Conservation (phyloP, 2,329 filamentous ascomycete genomes). For the Colletotrichum aenigma region DNA sequence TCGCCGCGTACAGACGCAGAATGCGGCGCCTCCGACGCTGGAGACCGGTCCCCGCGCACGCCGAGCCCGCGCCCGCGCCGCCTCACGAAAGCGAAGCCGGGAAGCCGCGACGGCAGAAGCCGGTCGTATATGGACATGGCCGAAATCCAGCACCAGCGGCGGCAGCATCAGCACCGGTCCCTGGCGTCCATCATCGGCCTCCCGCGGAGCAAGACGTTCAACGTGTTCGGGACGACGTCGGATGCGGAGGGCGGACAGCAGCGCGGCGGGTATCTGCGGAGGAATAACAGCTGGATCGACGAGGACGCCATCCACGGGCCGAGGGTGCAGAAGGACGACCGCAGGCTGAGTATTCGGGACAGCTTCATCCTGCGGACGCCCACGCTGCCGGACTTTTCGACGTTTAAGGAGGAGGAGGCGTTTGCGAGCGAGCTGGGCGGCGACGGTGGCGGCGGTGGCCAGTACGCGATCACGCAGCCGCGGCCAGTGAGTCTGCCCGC, state of each 20-base stretch:
- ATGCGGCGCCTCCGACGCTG: background rate
- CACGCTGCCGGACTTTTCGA: constrained; percentile 38
- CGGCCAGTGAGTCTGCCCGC: constrained; percentile 7
- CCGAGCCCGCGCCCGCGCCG: constrained; percentile 13
- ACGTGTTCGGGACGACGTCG: constrained; percentile 22
- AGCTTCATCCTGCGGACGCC: constrained; percentile 34
- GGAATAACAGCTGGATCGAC: constrained; percentile 48
- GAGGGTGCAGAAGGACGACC: constrained; percentile 35
- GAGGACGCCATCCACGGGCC: constrained; percentile 57
- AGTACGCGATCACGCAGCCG: constrained; percentile 7
- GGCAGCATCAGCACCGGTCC: background rate
- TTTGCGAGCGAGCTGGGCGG: background rate
- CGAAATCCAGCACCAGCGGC: background rate
- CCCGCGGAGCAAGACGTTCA: constrained; percentile 29
- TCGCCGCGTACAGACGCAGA: background rate
- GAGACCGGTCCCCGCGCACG: background rate
- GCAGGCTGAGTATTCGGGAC: constrained; percentile 32
- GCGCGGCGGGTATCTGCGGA: background rate
- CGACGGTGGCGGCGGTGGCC: background rate
- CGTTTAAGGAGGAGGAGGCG: constrained; percentile 26
- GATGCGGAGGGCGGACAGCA: background rate
- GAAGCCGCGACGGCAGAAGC: background rate
- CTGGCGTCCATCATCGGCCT: constrained; percentile 2
- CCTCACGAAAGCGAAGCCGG: background rate
- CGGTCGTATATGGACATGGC: constrained; percentile 3